A percentile compares a stretch with the other conserved stretches of the same genome.
Evolutionary conservation across 2,329 filamentous ascomycete genomes (phyloP).

Genomic region (Ophiobolus disseminans): DNA sequence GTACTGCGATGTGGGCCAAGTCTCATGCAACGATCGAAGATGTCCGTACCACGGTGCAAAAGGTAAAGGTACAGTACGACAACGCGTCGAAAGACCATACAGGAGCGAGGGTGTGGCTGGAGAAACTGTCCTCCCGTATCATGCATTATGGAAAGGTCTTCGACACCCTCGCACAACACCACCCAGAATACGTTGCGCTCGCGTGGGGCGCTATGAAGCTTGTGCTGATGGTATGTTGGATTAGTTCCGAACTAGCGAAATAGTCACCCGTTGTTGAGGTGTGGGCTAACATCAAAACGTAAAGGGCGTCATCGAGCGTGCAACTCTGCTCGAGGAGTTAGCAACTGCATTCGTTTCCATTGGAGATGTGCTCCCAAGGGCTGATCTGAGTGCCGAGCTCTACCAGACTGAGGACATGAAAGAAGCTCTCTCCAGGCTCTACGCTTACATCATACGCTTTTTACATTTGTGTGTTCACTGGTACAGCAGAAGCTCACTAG

Average conservation of each 20-base stretch:
- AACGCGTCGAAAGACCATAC: neutral
- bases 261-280: neutral
- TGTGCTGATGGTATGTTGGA: conserved; percentile 13
- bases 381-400: conserved; percentile 8
- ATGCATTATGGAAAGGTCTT: conserved; percentile 31
- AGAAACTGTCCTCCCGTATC: conserved; percentile 2
- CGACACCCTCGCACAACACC: conserved; percentile 36
- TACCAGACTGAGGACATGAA: conserved; percentile 11
- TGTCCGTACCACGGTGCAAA: neutral
- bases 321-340: conserved; percentile 8
- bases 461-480: conserved; percentile 6
- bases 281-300: conserved; percentile 10
- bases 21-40: neutral
- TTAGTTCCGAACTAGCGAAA: neutral
- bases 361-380: conserved; percentile 13
- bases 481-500: conserved; percentile 14
- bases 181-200: conserved; percentile 40
- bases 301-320: conserved; percentile 13
- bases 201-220: conserved; percentile 42
- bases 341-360: conserved; percentile 13
- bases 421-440: conserved; percentile 9
- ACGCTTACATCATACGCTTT: conserved; percentile 19
- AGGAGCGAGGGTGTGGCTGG: conserved; percentile 1
- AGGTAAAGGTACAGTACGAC: neutral
- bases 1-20: neutral